Base-by-base conservation (phyloP, 2,329 filamentous ascomycete genomes). In the Myriosclerotinia scirpicola region DNA sequence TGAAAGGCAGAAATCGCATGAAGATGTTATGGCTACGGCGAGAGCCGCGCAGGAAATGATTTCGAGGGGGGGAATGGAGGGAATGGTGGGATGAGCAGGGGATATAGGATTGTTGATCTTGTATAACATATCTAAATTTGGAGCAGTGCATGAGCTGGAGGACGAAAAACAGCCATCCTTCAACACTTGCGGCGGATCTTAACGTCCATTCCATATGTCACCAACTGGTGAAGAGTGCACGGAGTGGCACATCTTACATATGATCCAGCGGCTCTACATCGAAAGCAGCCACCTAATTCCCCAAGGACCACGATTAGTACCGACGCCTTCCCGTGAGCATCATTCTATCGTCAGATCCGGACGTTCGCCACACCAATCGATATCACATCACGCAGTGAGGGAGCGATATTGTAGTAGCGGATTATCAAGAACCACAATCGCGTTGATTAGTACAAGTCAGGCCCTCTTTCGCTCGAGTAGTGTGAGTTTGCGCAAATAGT, bases 11-110 rank as follows among this genome's bases (percentile, higher is more conserved):
- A 36, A 54, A 64, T 48, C 38, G 6, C 52, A 48, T 42, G 36
- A 63, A 8, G 36, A 63, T 30, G 60, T 54, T 9, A 63, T 63
- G 60, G 60, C 48, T 15, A 63, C 60, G 17, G 60, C 60, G 48
- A 63, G 48, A 14, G 50, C 50, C 1, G 60, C 48, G 17, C 60
- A 63, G 17, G 64, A 61, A 36, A 65, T 60, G 30, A 58, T 65
- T n/a, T 59, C 34, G 0, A 40, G 42, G 42, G 63, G 14, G 3
- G 54, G 20, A 14, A 65, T 65, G 36, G 36, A 54, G 38, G 36
- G 36, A 3, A 40, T 34, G 40, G 17, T 6, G 15, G 34, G 48
- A 15, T 62, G 48, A 53, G 9, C 3, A 6, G 34, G 8, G 20
- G 40, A 15, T 12, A 15, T 44, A 9, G n/a, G 44, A n/a, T 34